A percentile compares a stretch with the other conserved stretches of the same genome.
phyloP scores from a whole-genome alignment of 2,329 filamentous ascomycete genomes.

The Botrytis fragariae region DNA sequence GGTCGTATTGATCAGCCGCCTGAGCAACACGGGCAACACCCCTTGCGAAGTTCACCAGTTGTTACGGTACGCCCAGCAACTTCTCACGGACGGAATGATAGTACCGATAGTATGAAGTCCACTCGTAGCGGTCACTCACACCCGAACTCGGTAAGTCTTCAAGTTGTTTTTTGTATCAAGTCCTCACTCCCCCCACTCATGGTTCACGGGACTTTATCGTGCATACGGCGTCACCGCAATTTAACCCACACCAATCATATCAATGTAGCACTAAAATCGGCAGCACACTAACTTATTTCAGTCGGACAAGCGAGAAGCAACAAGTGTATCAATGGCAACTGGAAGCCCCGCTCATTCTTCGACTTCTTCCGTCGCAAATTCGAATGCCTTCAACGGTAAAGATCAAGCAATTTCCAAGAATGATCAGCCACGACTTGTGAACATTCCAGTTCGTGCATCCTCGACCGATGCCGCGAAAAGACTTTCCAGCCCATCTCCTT shows the following conservation, averaged over 20 bases:
- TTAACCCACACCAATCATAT: conserved; percentile 37
- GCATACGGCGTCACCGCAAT: conserved; percentile 30
- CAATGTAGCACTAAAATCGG: conserved; percentile 28
- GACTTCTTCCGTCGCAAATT: conserved; percentile 25
- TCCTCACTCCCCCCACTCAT: conserved; percentile 17
- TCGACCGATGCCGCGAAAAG: conserved; percentile 61
- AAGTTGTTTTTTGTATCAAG: conserved; percentile 11
- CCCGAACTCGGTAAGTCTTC: conserved; percentile 63
- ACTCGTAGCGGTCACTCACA: conserved; percentile 57
- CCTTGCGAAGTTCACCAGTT: conserved; percentile 38
- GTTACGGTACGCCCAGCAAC: conserved; percentile 31
- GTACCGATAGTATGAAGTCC: conserved; percentile 63
- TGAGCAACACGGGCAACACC: conserved; percentile 36
- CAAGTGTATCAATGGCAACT: conserved; percentile 41
- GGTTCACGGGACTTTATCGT: conserved; percentile 24
- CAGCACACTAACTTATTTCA: conserved; percentile 49
- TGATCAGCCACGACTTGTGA: conserved; percentile 55
- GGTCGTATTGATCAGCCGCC: conserved; percentile 36
- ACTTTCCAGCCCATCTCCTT: conserved; percentile 64
- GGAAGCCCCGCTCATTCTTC: conserved; percentile 45
- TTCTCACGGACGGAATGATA: conserved; percentile 47
- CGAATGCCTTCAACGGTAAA: conserved; percentile 39
- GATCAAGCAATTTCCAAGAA: conserved; percentile 47
- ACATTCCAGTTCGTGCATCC: conserved; percentile 60
- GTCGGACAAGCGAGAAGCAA: conserved; percentile 59